Evolutionary conservation across 352 stramenopile species (phyloP).

Genomic region (Phytopythium vexans): DNA sequence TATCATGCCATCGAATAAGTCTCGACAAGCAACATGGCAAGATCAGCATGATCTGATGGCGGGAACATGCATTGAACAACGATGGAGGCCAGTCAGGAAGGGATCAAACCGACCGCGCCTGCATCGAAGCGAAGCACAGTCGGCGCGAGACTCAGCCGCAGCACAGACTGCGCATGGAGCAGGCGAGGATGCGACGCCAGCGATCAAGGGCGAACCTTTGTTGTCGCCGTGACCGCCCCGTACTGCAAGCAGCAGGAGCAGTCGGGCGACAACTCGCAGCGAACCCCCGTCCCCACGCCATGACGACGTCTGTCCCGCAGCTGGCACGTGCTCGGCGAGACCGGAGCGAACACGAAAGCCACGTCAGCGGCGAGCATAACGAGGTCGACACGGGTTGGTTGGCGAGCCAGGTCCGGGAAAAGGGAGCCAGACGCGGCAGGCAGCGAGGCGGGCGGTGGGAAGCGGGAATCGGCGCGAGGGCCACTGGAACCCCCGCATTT

Average conservation of each 20-base stretch:
- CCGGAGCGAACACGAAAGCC: too few species aligned
- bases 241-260: constrained; percentile 15
- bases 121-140: too few species aligned
- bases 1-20: too few species aligned
- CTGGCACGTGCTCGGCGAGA: not conserved
- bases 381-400: too few species aligned
- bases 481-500: constrained; percentile 72
- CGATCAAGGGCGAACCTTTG: constrained; percentile 69
- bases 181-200: constrained; percentile 1
- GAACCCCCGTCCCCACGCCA: not conserved
- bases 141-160: not conserved
- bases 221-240: constrained; percentile 50
- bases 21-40: too few species aligned
- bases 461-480: constrained; percentile 7
- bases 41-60: too few species aligned
- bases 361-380: not conserved
- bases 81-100: too few species aligned
- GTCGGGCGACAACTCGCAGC: constrained; percentile 29
- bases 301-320: not conserved
- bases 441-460: constrained; percentile 6
- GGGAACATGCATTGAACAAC: too few species aligned
- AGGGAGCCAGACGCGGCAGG: constrained; percentile 4
- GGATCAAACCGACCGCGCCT: too few species aligned
- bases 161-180: not conserved
- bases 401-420: not conserved